Percentiles rank a stretch among this genome's conserved stretches.
phyloP scores from a whole-genome alignment of 176 grass and related monocot genomes.

The Oryza meridionalis region DNA sequence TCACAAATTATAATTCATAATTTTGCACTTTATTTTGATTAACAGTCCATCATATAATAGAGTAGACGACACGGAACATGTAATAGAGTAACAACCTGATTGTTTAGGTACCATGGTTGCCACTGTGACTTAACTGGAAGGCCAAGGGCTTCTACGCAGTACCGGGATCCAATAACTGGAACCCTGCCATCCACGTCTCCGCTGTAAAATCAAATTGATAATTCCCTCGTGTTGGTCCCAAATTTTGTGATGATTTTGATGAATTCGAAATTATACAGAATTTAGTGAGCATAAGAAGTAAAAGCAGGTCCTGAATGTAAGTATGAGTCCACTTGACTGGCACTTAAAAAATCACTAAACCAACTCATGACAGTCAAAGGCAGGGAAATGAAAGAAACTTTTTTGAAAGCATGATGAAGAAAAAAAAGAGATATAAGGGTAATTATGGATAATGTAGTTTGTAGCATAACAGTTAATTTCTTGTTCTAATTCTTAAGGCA shows the following conservation, averaged over 20 bases:
- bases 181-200: constrained; percentile 87
- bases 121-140: constrained; percentile 70
- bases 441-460: background rate
- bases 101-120: constrained; percentile 74
- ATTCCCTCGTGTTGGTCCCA: background rate
- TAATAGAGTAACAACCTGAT: constrained; percentile 52
- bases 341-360: background rate
- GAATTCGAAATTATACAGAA: background rate
- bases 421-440: background rate
- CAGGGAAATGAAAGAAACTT: background rate
- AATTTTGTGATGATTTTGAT: background rate
- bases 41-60: background rate
- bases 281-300: background rate
- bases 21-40: background rate
- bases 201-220: constrained; percentile 34
- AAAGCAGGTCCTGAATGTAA: background rate
- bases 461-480: background rate
- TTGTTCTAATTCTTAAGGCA: background rate
- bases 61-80: background rate
- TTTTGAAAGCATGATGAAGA: background rate
- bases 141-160: constrained; percentile 70
- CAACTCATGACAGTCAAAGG: background rate
- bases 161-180: constrained; percentile 78
- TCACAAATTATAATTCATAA: background rate
- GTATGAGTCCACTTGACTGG: background rate